Evolutionary conservation across 2,329 filamentous ascomycete species (phyloP).

Genomic region (Corinectria fuckeliana): DNA sequence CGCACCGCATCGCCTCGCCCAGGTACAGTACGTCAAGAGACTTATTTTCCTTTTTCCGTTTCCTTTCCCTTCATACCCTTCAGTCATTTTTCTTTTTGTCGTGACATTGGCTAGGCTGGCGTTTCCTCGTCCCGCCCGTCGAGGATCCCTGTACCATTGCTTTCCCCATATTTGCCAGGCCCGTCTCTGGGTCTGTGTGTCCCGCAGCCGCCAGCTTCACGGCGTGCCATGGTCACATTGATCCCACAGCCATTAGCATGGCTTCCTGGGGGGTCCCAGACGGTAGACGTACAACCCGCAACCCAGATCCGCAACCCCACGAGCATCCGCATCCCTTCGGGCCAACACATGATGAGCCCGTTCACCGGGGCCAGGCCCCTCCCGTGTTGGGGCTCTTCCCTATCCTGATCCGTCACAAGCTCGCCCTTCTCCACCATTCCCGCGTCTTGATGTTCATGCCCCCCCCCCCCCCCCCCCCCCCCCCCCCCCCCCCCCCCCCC

Average conservation of each 20-base stretch:
- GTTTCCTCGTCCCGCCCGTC: slow-evolving; percentile 15
- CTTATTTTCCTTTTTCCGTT: slow-evolving; percentile 27
- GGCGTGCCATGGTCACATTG: slow-evolving; percentile 24
- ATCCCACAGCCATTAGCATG: slow-evolving; percentile 9
- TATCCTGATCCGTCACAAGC: slow-evolving; percentile 24
- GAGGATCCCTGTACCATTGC: neutral
- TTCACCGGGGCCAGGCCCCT: slow-evolving; percentile 16
- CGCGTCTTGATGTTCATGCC: slow-evolving; percentile 30
- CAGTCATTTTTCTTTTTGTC: slow-evolving; percentile 8
- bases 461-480: slow-evolving; percentile 5
- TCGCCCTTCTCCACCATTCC: slow-evolving; percentile 37
- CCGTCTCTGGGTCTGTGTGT: slow-evolving; percentile 12
- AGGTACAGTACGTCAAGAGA: slow-evolving; percentile 37
- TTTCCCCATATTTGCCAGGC: neutral
- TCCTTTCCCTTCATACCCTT: slow-evolving; percentile 16
- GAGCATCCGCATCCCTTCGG: slow-evolving; percentile 6
- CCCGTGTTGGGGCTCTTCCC: slow-evolving; percentile 15
- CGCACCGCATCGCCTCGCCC: slow-evolving; percentile 27
- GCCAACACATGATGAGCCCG: slow-evolving; percentile 27
- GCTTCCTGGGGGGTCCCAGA: neutral
- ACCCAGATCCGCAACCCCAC: neutral
- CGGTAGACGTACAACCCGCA: neutral
- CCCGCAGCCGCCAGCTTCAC: slow-evolving; percentile 19
- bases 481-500: too few species aligned
- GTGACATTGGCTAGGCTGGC: slow-evolving; percentile 13